These are phyloP conservation scores for Pythium phragmiticola DNA, from an alignment of 352 stramenopile genomes.

Conservation along the genomic window DNA sequence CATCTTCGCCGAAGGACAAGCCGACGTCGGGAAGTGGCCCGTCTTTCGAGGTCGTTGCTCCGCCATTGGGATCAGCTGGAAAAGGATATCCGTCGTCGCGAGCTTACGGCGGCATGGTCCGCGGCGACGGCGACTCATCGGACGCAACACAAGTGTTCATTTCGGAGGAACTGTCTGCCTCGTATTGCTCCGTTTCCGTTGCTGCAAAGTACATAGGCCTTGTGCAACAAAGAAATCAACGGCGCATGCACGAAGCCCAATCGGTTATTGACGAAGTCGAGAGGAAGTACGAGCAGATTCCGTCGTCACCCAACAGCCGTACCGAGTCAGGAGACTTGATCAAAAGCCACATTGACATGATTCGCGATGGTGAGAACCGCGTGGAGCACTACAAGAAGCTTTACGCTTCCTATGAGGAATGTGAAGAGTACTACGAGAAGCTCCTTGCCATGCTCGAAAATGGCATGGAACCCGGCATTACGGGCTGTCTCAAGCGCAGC, in stretches of 20 bases:
- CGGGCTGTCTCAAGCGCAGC: conserved; percentile 78
- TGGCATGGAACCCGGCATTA: conserved; percentile 80
- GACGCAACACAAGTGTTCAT: conserved; percentile 74
- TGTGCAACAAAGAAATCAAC: conserved; percentile 65
- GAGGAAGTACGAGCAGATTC: conserved; percentile 44
- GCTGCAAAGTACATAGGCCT: conserved; percentile 78
- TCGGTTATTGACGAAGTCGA: conserved; percentile 54
- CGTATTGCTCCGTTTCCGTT: conserved; percentile 82
- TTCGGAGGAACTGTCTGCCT: conserved; percentile 77
- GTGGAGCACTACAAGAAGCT: conserved; percentile 65
- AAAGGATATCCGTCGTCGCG: conserved; percentile 22
- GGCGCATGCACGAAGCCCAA: conserved; percentile 55
- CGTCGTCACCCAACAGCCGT: conserved; percentile 32
- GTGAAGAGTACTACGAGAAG: conserved; percentile 67
- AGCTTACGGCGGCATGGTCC: conserved; percentile 65
- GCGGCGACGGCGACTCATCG: conserved; percentile 44
- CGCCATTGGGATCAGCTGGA: background rate
- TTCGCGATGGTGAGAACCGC: conserved; percentile 50
- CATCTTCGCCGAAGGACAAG: conserved; percentile 10
- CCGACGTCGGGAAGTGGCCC: conserved; percentile 13
- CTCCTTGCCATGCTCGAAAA: conserved; percentile 69
- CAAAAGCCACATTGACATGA: conserved; percentile 35
- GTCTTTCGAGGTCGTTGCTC: conserved; percentile 18
- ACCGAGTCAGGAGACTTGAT: conserved; percentile 29
- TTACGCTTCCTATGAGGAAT: conserved; percentile 59